Conservation (phyloP, 2,329 filamentous ascomycete genomes). For the Apiospora phragmitis region DNA sequence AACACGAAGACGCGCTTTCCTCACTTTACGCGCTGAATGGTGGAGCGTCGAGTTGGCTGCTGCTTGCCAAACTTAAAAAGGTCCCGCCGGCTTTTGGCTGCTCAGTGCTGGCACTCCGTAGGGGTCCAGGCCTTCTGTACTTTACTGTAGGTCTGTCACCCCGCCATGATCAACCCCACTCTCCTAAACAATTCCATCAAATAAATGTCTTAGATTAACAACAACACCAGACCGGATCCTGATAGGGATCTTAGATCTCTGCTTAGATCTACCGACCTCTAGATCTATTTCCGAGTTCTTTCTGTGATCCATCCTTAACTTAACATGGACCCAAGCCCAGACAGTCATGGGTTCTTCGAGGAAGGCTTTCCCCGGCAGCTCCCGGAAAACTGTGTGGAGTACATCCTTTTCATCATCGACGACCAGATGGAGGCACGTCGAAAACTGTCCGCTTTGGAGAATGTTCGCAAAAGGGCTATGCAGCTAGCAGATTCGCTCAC, state of each 20-base stretch:
- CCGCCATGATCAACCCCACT: not conserved
- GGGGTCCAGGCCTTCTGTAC: not conserved
- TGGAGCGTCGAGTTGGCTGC: not conserved
- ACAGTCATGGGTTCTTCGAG: conserved; percentile 20
- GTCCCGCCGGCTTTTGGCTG: not conserved
- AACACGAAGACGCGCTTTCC: not conserved
- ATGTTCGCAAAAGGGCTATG: conserved; percentile 68
- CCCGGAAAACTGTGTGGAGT: conserved; percentile 84
- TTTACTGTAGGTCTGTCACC: not conserved
- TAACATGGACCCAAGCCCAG: conserved; percentile 24
- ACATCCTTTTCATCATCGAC: conserved; percentile 74
- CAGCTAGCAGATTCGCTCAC: conserved; percentile 64
- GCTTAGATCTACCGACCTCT: not conserved
- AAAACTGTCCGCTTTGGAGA: conserved; percentile 66
- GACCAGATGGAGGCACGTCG: conserved; percentile 54
- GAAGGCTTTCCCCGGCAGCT: conserved; percentile 44
- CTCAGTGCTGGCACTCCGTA: not conserved
- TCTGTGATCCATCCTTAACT: not conserved
- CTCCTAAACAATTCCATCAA: not conserved
- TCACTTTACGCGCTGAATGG: conserved; percentile 2
- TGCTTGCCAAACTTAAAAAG: not conserved
- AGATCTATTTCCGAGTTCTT: not conserved
- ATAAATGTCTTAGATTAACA: not conserved
- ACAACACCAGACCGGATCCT: not conserved
- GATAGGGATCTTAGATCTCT: not conserved